Evolutionary conservation across 805 yeast genomes (phyloP).

Genomic region (Yamadazyma tumulicola): DNA sequence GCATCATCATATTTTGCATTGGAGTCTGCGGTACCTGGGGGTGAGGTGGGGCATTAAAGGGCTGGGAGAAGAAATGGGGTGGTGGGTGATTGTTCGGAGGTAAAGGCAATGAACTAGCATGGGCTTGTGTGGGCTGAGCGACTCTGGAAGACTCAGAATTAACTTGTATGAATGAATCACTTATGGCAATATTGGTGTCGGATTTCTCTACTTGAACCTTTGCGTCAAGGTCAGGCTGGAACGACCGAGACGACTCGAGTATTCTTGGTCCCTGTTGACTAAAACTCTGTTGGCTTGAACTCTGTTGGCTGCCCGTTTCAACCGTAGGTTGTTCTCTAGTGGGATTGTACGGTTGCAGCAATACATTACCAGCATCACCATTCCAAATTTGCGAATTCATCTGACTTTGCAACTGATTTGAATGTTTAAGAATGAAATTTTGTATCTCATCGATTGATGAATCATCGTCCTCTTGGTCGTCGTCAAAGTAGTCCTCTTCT

Average conservation of each 20-base stretch:
- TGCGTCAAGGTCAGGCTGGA: background rate
- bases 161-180: background rate
- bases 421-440: constrained; percentile 31
- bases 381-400: constrained; percentile 6
- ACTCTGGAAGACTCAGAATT: constrained; percentile 1
- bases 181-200: too few relatives aligned
- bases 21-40: constrained; percentile 10
- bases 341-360: background rate
- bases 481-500: constrained; percentile 3
- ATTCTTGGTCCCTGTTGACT: too few relatives aligned
- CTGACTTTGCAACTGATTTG: constrained; percentile 21
- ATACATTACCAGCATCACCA: constrained; percentile 2
- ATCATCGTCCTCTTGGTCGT: constrained; percentile 1
- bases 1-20: constrained; percentile 2
- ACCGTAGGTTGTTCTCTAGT: too few relatives aligned
- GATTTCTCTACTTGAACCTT: constrained; percentile 1
- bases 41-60: background rate
- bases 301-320: too few relatives aligned
- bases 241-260: background rate
- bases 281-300: too few relatives aligned
- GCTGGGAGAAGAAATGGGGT: background rate
- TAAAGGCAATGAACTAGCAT: background rate
- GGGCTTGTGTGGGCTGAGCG: background rate
- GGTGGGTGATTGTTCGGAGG: background rate
- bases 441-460: constrained; percentile 36